Evolutionary conservation across 1,284 basidiomycete species (phyloP), one percentile per base, ranked within the genome.

Genomic region (Leccinum fuscescens): DNA sequence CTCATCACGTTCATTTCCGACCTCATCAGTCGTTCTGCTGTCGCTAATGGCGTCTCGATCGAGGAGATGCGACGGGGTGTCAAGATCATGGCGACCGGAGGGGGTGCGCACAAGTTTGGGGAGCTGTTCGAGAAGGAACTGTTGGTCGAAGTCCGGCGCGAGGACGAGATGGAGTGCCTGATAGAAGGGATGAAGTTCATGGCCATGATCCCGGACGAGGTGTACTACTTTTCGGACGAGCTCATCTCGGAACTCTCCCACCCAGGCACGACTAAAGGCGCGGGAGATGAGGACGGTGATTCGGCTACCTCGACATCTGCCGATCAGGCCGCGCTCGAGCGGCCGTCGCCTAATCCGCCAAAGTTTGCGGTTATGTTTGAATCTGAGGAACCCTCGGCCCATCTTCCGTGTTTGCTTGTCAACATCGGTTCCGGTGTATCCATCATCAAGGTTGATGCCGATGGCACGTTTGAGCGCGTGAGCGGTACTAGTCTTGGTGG

Each of bases 101-200:
- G 97, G 97, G 97, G 97, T 50, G 96, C 96, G 49, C 94, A 98
- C 81, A 87, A 86, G 71, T 98, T 96, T 78, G 90, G 96, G 75
- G 92, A 94, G 68, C 78, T 91, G 54, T 91, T 99, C 73, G 81
- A 82, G 62, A 78, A 78, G 22, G 86, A 87, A 63, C 80, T 98
- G 4, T 89, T 84, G 27, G 93, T 98, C 58, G 93, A 95, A 73
- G 92, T 99, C 48, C 79, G 82, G 62, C 79, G 89, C 59, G 96
- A 98, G 76, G 97, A 99, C 74, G 97, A 99, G 81, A 99, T 99
- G 97, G 94, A 93, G 77, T 98, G 96, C 72, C 78, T 99, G 69
- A 99, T 99, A 66, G 92, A 96, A 65, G 97, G 97, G 15, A 82
- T 99, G 70, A 94, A 95, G 75, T 99, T 99, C 77, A 93, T 98